phyloP scores from a whole-genome alignment of 2,329 filamentous ascomycete genomes.

The Cytospora piceae region DNA sequence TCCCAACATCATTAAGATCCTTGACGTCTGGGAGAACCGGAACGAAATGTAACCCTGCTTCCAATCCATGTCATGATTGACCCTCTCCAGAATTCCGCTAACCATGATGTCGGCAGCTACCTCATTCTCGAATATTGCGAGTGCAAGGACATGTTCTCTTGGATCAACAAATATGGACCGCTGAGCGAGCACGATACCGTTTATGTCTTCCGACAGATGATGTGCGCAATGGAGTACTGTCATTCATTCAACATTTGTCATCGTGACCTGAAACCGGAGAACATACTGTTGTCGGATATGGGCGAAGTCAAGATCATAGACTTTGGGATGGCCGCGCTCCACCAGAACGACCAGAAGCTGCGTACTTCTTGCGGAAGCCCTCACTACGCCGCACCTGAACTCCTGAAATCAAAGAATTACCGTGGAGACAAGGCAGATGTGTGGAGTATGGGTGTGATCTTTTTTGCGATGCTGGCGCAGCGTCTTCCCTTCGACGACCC shows the following conservation, averaged over 20 bases:
- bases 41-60: conserved; percentile 77
- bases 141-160: conserved; percentile 78
- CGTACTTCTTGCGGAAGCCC: conserved; percentile 94
- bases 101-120: conserved; percentile 63
- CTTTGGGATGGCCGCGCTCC: conserved; percentile 94
- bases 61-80: background rate
- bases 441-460: conserved; percentile 90
- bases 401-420: conserved; percentile 78
- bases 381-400: conserved; percentile 93
- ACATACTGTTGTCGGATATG: conserved; percentile 80
- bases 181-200: conserved; percentile 80
- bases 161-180: conserved; percentile 75
- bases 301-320: conserved; percentile 91
- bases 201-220: conserved; percentile 88
- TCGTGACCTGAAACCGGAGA: conserved; percentile 94
- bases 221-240: conserved; percentile 89
- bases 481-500: conserved; percentile 81
- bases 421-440: conserved; percentile 86
- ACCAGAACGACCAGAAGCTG: conserved; percentile 77
- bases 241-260: conserved; percentile 96
- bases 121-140: conserved; percentile 92
- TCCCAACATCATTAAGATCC: conserved; percentile 89
- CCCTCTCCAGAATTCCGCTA: conserved; percentile 18
- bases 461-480: conserved; percentile 86
- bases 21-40: conserved; percentile 97